Conservation (phyloP, 352 stramenopile genomes). For the Phytophthora tubulina region DNA sequence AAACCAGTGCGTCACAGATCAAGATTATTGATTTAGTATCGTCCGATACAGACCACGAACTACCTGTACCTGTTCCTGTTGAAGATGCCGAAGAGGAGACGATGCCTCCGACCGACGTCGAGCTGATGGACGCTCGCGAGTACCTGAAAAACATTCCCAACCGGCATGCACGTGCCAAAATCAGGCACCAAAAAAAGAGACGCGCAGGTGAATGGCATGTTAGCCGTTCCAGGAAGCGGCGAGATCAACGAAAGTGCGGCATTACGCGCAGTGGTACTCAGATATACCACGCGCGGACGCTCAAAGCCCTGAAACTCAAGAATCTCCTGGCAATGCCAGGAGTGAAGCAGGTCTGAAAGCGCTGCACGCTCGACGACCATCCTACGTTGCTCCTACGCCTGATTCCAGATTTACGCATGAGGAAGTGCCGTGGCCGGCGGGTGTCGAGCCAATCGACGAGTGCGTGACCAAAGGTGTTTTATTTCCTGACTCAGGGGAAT, state of each 20-base stretch:
- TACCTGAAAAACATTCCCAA: background rate
- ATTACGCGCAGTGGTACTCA: background rate
- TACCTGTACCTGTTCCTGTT: background rate
- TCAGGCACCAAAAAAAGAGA: background rate
- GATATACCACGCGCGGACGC: background rate
- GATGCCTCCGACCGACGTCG: background rate
- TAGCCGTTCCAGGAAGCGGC: background rate
- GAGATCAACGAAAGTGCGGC: background rate
- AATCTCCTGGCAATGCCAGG: background rate
- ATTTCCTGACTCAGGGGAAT: slow-evolving; percentile 6
- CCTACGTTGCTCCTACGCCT: background rate
- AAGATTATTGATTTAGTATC: too few relatives aligned
- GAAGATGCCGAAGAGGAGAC: background rate
- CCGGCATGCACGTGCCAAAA: background rate
- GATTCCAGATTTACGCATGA: background rate
- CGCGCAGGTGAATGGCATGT: slow-evolving; percentile 1
- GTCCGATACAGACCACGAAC: background rate
- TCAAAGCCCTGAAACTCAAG: background rate
- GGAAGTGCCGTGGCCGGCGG: slow-evolving; percentile 4
- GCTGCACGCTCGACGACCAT: background rate
- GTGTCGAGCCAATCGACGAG: too few relatives aligned
- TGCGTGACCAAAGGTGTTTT: too few relatives aligned
- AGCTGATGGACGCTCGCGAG: background rate
- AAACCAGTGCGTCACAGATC: too few relatives aligned
- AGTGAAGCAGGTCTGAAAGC: background rate